phyloP scores from a whole-genome alignment of 164 flowering plant genomes.

The Chimonanthus praecox region DNA sequence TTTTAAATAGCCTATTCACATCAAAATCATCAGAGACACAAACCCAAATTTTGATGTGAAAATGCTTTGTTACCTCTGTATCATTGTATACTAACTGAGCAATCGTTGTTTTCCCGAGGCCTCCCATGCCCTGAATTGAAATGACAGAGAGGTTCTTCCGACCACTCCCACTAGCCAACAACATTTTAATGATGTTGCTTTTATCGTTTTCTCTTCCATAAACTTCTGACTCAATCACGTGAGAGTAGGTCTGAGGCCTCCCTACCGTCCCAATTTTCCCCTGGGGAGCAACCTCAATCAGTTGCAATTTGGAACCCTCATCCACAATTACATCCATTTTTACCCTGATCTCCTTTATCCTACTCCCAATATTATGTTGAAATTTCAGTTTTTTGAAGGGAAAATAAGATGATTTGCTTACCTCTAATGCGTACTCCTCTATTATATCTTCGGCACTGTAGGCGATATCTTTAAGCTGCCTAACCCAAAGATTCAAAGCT shows the following conservation, averaged over 20 bases:
- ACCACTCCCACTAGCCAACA: too few species aligned
- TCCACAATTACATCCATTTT: neutral
- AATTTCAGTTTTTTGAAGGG: neutral
- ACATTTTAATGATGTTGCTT: too few species aligned
- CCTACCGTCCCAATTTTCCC: neutral
- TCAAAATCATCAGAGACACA: neutral
- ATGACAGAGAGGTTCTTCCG: neutral
- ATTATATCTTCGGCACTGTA: too few species aligned
- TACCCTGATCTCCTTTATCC: neutral
- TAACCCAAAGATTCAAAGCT: too few species aligned
- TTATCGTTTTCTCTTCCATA: too few species aligned
- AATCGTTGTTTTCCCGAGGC: constrained; percentile 7
- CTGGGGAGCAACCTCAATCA: neutral
- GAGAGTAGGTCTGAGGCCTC: neutral
- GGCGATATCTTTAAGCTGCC: too few species aligned
- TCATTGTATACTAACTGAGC: constrained; percentile 5
- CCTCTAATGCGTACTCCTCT: neutral
- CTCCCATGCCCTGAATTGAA: constrained; percentile 3
- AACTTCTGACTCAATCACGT: too few species aligned
- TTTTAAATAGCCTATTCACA: too few species aligned
- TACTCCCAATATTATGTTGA: neutral
- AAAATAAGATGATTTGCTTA: neutral
- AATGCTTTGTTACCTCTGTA: neutral
- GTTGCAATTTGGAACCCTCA: too few species aligned
- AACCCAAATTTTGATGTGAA: constrained; percentile 1